A percentile compares a stretch with the other conserved stretches of the same genome.
These are phyloP conservation scores for Barnettozyma populi DNA, from an alignment of 805 yeast genomes.

Conservation along the genomic window DNA sequence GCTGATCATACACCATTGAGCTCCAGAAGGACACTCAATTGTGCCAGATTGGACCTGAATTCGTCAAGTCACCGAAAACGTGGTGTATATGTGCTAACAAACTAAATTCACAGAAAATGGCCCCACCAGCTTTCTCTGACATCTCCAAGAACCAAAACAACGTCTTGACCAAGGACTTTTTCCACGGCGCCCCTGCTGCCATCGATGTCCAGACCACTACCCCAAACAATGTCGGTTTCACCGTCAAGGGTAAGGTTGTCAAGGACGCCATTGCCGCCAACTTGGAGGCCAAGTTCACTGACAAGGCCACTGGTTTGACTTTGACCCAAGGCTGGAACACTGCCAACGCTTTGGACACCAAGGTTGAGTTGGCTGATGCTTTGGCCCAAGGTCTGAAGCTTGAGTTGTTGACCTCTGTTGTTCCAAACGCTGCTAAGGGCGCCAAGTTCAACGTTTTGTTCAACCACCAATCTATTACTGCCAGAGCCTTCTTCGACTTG, in stretches of 20 bases:
- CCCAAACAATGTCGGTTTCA: slow-evolving; percentile 93
- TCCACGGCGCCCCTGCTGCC: slow-evolving; percentile 82
- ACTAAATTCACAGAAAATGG: slow-evolving; percentile 31
- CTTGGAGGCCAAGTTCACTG: slow-evolving; percentile 87
- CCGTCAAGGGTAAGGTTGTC: slow-evolving; percentile 85
- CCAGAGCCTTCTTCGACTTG: slow-evolving; percentile 91
- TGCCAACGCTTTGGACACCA: slow-evolving; percentile 85
- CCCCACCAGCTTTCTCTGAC: slow-evolving; percentile 90
- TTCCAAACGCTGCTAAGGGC: slow-evolving; percentile 80
- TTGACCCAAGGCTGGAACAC: slow-evolving; percentile 98
- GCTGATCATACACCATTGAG: not conserved
- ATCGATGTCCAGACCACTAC: slow-evolving; percentile 89
- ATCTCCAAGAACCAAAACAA: slow-evolving; percentile 90
- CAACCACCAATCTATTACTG: slow-evolving; percentile 88
- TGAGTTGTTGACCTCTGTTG: slow-evolving; percentile 80
- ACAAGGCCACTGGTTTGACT: slow-evolving; percentile 87
- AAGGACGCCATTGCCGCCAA: slow-evolving; percentile 81
- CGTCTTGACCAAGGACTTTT: slow-evolving; percentile 87
- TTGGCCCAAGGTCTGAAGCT: slow-evolving; percentile 94
- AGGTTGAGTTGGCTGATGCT: slow-evolving; percentile 86
- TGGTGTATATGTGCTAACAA: not conserved
- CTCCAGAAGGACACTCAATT: not conserved
- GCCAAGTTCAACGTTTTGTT: slow-evolving; percentile 88
- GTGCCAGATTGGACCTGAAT: not conserved
- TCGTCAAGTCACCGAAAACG: not conserved